Conservation (phyloP, 352 stramenopile genomes). For the Globisporangium takayamanum region DNA sequence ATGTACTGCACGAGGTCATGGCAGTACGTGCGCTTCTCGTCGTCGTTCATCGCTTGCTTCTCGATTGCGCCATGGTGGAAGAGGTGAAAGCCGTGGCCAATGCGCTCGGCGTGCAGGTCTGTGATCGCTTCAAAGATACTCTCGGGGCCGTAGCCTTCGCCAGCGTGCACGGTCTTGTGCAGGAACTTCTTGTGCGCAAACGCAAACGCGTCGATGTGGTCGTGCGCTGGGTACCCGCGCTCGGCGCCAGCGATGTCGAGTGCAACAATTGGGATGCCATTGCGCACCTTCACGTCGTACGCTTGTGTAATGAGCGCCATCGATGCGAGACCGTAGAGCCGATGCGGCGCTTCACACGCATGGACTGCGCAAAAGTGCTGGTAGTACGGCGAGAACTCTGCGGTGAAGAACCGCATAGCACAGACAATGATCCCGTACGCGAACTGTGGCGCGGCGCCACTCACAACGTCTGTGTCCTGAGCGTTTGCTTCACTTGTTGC, state of each 20-base stretch:
- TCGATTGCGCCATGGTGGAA: constrained; percentile 78
- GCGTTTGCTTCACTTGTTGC: constrained; percentile 65
- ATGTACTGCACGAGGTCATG: constrained; percentile 83
- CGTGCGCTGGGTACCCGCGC: constrained; percentile 67
- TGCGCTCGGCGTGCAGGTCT: constrained; percentile 80
- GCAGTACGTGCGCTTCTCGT: constrained; percentile 53
- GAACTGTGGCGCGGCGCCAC: constrained; percentile 52
- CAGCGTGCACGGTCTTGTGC: constrained; percentile 86
- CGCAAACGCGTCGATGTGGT: constrained; percentile 76
- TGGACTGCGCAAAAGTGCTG: constrained; percentile 80
- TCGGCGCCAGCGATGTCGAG: constrained; percentile 84
- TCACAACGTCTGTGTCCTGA: constrained; percentile 36
- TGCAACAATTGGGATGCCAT: constrained; percentile 75
- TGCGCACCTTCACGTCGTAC: constrained; percentile 55
- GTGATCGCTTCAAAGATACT: constrained; percentile 85
- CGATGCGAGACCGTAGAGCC: constrained; percentile 78
- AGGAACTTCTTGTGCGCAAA: constrained; percentile 87
- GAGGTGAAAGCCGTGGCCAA: constrained; percentile 79
- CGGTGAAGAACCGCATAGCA: constrained; percentile 85
- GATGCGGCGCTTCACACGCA: constrained; percentile 52
- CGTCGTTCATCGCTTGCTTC: constrained; percentile 37
- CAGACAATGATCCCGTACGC: constrained; percentile 87
- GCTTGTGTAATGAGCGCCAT: constrained; percentile 80
- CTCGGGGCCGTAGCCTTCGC: constrained; percentile 82
- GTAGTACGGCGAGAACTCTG: constrained; percentile 80